A percentile compares a stretch with the other conserved stretches of the same genome.
phyloP scores from a whole-genome alignment of 257 asterid genomes.

The Vinca minor region DNA sequence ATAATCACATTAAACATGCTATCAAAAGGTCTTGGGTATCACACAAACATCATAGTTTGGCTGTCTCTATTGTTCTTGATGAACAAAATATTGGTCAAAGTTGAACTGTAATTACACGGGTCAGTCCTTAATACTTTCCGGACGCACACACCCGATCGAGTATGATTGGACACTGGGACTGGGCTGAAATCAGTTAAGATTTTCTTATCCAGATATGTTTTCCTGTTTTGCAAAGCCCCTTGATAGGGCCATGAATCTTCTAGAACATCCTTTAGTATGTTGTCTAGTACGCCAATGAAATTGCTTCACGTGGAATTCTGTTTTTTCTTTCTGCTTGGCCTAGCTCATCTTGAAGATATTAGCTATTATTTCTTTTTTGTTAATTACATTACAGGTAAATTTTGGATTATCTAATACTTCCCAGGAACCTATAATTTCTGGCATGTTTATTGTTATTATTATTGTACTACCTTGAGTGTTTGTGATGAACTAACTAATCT shows the following conservation, averaged over 20 bases:
- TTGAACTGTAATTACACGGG: neutral
- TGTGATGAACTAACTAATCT: neutral
- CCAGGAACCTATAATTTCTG: neutral
- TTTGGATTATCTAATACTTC: neutral
- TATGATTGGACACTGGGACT: neutral
- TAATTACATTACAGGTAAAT: neutral
- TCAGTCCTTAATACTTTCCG: neutral
- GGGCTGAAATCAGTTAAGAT: neutral
- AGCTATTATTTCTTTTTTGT: neutral
- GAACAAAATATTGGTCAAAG: constrained; percentile 5
- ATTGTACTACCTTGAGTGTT: neutral
- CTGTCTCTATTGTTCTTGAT: neutral
- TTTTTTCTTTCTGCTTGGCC: neutral
- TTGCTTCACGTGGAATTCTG: neutral
- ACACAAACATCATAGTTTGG: too few relatives aligned
- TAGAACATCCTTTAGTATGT: too few relatives aligned
- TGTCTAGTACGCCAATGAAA: too few relatives aligned
- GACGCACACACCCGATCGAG: neutral
- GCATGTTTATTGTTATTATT: neutral
- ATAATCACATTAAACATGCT: too few relatives aligned
- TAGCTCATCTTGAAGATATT: neutral
- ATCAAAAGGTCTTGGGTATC: too few relatives aligned
- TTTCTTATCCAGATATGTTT: neutral
- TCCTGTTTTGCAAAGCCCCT: neutral
- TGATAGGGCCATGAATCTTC: too few relatives aligned